phyloP scores from a whole-genome alignment of 2,329 filamentous ascomycete species.

The Boeremia exigua region DNA sequence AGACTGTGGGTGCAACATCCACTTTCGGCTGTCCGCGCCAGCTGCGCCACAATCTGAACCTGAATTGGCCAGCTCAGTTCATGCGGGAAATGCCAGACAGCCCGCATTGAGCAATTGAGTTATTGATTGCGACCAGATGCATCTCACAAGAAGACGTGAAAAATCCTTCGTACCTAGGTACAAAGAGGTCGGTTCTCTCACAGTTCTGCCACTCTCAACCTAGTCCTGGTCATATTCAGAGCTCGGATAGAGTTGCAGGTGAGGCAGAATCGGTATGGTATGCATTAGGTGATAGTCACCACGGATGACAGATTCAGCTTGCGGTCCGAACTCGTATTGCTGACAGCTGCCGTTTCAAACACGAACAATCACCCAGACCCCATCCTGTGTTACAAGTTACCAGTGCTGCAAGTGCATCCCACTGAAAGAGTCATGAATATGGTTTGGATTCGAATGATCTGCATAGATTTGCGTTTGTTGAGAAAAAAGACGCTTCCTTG shows the following conservation, averaged over 20 bases:
- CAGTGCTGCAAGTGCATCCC: background rate
- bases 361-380: background rate
- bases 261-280: too few species aligned
- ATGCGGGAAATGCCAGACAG: background rate
- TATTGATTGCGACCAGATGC: too few species aligned
- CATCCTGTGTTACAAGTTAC: background rate
- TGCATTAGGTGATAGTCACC: background rate
- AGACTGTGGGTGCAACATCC: background rate
- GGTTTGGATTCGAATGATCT: too few species aligned
- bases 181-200: too few species aligned
- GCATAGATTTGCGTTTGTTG: too few species aligned
- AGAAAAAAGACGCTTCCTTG: background rate
- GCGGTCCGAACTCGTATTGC: slow-evolving; percentile 13
- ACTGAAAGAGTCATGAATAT: background rate
- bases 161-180: too few species aligned
- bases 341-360: slow-evolving; percentile 1
- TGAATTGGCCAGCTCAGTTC: background rate
- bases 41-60: slow-evolving; percentile 3
- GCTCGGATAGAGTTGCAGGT: too few species aligned
- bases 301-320: background rate
- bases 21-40: background rate
- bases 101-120: background rate
- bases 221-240: too few species aligned
- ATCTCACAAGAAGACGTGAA: too few species aligned
- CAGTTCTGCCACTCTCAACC: too few species aligned